Conservation (phyloP, 176 grass and related monocot species). For the Lolium perenne region DNA sequence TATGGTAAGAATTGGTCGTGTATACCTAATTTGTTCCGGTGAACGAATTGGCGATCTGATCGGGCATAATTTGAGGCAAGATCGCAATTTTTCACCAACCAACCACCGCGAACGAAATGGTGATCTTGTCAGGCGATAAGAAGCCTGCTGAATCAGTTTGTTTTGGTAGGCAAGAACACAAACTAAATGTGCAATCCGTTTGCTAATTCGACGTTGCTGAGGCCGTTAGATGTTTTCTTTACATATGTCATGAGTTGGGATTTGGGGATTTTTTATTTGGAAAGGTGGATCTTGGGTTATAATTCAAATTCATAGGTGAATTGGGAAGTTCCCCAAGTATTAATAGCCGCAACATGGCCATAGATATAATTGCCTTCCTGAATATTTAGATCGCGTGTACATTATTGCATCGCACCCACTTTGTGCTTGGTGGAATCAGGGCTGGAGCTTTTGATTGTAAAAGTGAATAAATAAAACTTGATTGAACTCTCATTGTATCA, state of each 20-base stretch:
- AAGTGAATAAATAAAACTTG: neutral
- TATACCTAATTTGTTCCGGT: neutral
- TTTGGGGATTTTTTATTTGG: conserved; percentile 4
- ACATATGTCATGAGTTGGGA: conserved; percentile 9
- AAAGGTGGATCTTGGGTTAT: neutral
- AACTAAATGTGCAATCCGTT: neutral
- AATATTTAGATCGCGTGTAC: neutral
- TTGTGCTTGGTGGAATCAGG: neutral
- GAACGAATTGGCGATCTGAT: neutral
- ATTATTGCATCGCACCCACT: neutral
- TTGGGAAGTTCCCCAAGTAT: neutral
- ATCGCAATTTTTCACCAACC: neutral
- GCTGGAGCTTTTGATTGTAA: neutral
- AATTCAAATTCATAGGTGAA: neutral
- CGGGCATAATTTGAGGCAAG: neutral
- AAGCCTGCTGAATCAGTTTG: neutral
- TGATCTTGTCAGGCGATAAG: neutral
- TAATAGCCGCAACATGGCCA: neutral
- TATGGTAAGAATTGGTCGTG: no score
- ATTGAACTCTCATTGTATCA: neutral
- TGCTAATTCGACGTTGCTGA: neutral
- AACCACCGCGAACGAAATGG: neutral
- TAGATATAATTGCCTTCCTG: neutral
- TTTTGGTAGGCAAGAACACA: neutral
- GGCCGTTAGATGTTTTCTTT: neutral